Evolutionary conservation across 306 rosid genomes (phyloP).

Genomic region (Pueraria montana): DNA sequence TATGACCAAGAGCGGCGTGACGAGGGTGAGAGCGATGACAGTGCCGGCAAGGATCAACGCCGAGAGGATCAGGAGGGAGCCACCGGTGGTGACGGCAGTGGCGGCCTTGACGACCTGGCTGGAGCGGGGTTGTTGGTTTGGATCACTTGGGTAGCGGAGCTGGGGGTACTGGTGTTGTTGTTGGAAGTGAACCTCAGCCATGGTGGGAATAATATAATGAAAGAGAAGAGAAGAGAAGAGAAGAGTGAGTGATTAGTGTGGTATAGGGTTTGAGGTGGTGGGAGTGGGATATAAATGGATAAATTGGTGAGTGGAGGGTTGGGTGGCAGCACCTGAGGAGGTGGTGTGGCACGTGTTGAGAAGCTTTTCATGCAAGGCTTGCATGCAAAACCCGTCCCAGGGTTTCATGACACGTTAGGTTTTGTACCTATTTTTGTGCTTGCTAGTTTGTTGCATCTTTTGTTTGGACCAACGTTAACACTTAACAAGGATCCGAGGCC

Average conservation of each 20-base stretch:
- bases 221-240: too few species aligned
- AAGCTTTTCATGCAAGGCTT: slow-evolving; percentile 67
- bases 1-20: slow-evolving; percentile 74
- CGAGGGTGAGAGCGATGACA: slow-evolving; percentile 63
- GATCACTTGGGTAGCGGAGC: neutral
- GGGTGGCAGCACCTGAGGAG: slow-evolving; percentile 56
- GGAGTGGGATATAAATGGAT: slow-evolving; percentile 31
- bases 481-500: neutral
- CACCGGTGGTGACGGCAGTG: slow-evolving; percentile 72
- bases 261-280: slow-evolving; percentile 36
- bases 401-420: slow-evolving; percentile 52
- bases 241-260: neutral
- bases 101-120: slow-evolving; percentile 66
- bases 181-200: slow-evolving; percentile 1
- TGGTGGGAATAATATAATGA: neutral
- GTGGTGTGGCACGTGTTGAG: slow-evolving; percentile 62
- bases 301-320: neutral
- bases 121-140: slow-evolving; percentile 40
- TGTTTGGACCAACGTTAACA: neutral
- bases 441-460: neutral
- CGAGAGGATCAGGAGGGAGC: slow-evolving; percentile 72
- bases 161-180: neutral
- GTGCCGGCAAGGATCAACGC: slow-evolving; percentile 62
- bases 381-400: slow-evolving; percentile 54
- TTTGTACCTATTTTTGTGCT: neutral